Conservation (phyloP, 164 flowering plant species). For the Magnolia officinalis region DNA sequence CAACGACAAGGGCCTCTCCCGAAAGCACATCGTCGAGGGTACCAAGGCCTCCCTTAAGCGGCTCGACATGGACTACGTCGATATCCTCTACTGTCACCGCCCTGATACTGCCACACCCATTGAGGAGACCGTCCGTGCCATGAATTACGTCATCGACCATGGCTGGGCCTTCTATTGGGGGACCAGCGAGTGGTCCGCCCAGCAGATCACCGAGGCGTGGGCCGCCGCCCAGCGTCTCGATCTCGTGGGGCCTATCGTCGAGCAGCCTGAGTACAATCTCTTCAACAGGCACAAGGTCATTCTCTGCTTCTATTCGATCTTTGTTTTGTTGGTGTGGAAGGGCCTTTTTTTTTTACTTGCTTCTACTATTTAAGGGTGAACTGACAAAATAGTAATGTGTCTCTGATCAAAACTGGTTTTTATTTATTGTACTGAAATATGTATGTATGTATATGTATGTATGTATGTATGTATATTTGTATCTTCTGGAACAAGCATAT, state of each 20-base stretch:
- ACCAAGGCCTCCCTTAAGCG: slow-evolving; percentile 83
- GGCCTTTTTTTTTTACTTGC: too few species aligned
- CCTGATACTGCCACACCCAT: slow-evolving; percentile 81
- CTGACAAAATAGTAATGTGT: not conserved
- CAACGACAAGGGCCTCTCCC: slow-evolving; percentile 84
- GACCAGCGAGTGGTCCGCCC: slow-evolving; percentile 99
- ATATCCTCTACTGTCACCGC: slow-evolving; percentile 82
- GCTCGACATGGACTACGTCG: slow-evolving; percentile 93
- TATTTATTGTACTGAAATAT: not conserved
- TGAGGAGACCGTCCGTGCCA: slow-evolving; percentile 97
- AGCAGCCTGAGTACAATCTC: slow-evolving; percentile 97
- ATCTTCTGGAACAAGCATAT: not conserved
- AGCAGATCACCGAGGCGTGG: slow-evolving; percentile 99
- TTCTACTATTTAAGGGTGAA: not conserved
- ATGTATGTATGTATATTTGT: too few species aligned
- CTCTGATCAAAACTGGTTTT: too few species aligned
- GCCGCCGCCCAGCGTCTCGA: slow-evolving; percentile 72
- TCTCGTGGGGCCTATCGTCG: slow-evolving; percentile 87
- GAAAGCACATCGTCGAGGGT: slow-evolving; percentile 90
- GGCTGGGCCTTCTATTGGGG: slow-evolving; percentile 99
- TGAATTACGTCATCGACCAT: slow-evolving; percentile 90
- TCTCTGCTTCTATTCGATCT: not conserved
- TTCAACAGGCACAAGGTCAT: slow-evolving; percentile 80
- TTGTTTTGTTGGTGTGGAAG: not conserved
- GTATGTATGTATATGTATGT: not conserved